Conservation (phyloP, 192 early-diverging fungal species). For the Spizellomyces sp. region DNA sequence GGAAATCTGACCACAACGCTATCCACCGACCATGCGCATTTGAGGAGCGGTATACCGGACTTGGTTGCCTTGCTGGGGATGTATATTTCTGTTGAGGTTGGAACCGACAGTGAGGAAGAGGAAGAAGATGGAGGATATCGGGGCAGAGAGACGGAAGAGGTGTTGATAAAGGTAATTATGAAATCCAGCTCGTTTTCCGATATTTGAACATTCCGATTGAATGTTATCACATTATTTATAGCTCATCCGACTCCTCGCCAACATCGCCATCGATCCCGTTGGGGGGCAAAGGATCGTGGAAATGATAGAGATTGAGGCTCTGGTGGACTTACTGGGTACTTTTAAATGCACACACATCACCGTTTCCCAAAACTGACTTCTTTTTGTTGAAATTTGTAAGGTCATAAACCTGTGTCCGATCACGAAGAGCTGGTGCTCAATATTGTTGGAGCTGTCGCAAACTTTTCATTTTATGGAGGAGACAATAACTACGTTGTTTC, state of each 20-base stretch:
- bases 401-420: not conserved
- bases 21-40: not conserved
- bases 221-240: not conserved
- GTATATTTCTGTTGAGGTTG: slow-evolving; percentile 33
- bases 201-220: not conserved
- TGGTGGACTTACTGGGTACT: slow-evolving; percentile 45
- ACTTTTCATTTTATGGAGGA: slow-evolving; percentile 47
- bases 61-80: slow-evolving; percentile 42
- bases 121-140: slow-evolving; percentile 18
- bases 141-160: slow-evolving; percentile 30
- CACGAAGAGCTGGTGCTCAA: slow-evolving; percentile 52
- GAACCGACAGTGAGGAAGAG: slow-evolving; percentile 9
- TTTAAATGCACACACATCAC: slow-evolving; percentile 5
- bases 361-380: not conserved
- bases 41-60: slow-evolving; percentile 18
- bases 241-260: slow-evolving; percentile 47
- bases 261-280: slow-evolving; percentile 36
- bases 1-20: slow-evolving; percentile 41
- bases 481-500: slow-evolving; percentile 26
- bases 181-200: not conserved
- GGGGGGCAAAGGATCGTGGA: slow-evolving; percentile 27
- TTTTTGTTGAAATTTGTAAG: not conserved
- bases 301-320: slow-evolving; percentile 50
- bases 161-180: slow-evolving; percentile 46
- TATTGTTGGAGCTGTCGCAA: slow-evolving; percentile 44